Evolutionary conservation across 345 rosid species (phyloP).

Genomic region (Mallotus nudiflorus): DNA sequence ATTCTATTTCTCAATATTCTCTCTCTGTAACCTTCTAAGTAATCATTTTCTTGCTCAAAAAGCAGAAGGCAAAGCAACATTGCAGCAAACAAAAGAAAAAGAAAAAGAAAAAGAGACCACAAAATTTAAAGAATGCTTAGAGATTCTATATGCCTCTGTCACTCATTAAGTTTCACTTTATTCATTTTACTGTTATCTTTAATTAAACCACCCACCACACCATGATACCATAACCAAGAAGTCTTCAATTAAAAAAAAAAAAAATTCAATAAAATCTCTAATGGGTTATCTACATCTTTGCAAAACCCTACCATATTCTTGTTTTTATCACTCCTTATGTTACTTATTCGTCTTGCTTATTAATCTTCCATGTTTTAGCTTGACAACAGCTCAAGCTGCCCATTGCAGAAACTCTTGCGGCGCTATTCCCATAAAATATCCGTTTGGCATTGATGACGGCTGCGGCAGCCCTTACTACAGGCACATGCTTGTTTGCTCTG

Average conservation of each 20-base stretch:
- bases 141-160: constrained; percentile 8
- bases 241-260: not conserved
- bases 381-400: constrained; percentile 40
- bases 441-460: constrained; percentile 80
- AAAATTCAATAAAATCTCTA: constrained; percentile 10
- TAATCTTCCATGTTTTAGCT: constrained; percentile 15
- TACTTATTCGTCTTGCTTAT: constrained; percentile 3
- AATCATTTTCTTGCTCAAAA: too few species aligned
- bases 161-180: not conserved
- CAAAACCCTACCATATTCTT: constrained; percentile 18
- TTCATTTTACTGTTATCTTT: not conserved
- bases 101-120: not conserved
- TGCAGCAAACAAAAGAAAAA: not conserved
- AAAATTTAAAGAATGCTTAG: not conserved
- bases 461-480: constrained; percentile 90
- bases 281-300: constrained; percentile 26
- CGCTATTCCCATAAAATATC: constrained; percentile 62
- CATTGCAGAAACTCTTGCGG: constrained; percentile 77
- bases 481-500: constrained; percentile 72
- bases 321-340: not conserved
- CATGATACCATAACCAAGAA: not conserved
- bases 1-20: too few species aligned
- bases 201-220: not conserved
- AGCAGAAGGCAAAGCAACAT: too few species aligned
- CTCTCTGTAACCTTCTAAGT: too few species aligned